Percentiles rank a stretch among this genome's conserved stretches.
phyloP scores from a whole-genome alignment of 164 flowering plant species.

The Magnolia sinica region DNA sequence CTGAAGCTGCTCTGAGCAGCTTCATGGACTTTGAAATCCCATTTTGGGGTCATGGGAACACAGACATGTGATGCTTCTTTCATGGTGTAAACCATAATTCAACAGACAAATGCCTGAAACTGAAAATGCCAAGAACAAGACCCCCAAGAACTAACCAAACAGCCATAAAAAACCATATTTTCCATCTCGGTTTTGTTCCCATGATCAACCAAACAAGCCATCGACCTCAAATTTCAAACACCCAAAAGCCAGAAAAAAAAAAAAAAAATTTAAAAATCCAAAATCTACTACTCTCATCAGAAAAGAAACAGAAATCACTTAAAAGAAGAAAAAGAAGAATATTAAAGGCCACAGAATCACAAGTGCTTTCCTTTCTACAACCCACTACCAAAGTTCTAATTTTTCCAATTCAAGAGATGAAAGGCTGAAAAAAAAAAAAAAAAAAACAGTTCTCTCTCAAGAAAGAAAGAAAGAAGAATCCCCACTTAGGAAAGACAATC shows the following conservation, averaged over 20 bases:
- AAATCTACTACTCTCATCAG: conserved; percentile 7
- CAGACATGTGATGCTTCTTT: conserved; percentile 17
- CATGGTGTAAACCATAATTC: conserved; percentile 1
- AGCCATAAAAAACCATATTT: neutral
- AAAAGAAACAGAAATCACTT: conserved; percentile 5
- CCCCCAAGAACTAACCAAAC: neutral
- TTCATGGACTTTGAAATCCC: conserved; percentile 27
- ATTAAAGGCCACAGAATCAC: conserved; percentile 11
- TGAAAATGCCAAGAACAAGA: neutral
- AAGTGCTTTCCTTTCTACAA: conserved; percentile 14
- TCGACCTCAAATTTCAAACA: neutral
- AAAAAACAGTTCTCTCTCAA: neutral
- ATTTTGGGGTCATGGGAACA: conserved; percentile 17
- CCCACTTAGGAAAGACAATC: neutral
- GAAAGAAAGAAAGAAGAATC: neutral
- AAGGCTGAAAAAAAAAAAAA: neutral
- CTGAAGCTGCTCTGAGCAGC: conserved; percentile 33
- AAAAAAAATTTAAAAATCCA: too few relatives aligned
- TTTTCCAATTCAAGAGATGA: neutral
- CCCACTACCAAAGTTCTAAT: conserved; percentile 10
- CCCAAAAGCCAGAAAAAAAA: conserved; percentile 7
- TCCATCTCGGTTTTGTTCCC: conserved; percentile 4
- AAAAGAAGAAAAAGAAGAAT: neutral
- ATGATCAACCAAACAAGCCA: conserved; percentile 8
- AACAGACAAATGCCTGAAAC: neutral